These are phyloP conservation scores for Metschnikowia dekortorum DNA, from an alignment of 805 yeast genomes.

Conservation along the genomic window DNA sequence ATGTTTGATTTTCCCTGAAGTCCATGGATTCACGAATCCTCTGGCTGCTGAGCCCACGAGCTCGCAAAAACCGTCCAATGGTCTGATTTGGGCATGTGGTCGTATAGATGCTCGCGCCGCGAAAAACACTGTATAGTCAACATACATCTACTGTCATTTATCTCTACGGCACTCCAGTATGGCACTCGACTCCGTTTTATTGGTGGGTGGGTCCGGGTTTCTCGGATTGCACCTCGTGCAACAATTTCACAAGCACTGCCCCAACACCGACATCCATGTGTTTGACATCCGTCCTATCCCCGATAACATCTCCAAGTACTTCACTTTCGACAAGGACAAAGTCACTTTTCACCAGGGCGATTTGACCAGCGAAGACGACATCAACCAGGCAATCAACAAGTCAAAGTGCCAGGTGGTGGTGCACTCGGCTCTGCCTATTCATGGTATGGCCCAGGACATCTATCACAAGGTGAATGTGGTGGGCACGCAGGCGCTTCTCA, in stretches of 20 bases:
- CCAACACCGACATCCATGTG: slow-evolving; percentile 73
- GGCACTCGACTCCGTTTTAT: slow-evolving; percentile 54
- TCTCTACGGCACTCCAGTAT: neutral
- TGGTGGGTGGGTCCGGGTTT: slow-evolving; percentile 96
- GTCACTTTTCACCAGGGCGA: slow-evolving; percentile 76
- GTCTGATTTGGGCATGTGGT: neutral
- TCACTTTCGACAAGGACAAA: slow-evolving; percentile 61
- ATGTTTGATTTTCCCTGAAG: slow-evolving; percentile 22
- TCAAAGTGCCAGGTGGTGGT: slow-evolving; percentile 73
- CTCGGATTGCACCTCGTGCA: slow-evolving; percentile 88
- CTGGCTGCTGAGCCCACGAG: no score
- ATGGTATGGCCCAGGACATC: slow-evolving; percentile 71
- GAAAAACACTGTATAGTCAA: slow-evolving; percentile 5
- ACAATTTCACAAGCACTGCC: slow-evolving; percentile 63
- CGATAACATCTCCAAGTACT: slow-evolving; percentile 60
- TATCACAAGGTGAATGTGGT: slow-evolving; percentile 87
- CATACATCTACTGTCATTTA: slow-evolving; percentile 1
- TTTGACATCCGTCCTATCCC: slow-evolving; percentile 92
- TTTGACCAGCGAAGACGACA: slow-evolving; percentile 68
- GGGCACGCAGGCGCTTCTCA: slow-evolving; percentile 76
- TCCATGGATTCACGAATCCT: neutral
- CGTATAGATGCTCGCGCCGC: slow-evolving; percentile 5
- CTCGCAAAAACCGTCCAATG: neutral
- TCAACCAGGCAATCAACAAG: slow-evolving; percentile 53
- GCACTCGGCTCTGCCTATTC: slow-evolving; percentile 96